Conservation (phyloP, 2,329 filamentous ascomycete species). For the Dactylellina sp. region DNA sequence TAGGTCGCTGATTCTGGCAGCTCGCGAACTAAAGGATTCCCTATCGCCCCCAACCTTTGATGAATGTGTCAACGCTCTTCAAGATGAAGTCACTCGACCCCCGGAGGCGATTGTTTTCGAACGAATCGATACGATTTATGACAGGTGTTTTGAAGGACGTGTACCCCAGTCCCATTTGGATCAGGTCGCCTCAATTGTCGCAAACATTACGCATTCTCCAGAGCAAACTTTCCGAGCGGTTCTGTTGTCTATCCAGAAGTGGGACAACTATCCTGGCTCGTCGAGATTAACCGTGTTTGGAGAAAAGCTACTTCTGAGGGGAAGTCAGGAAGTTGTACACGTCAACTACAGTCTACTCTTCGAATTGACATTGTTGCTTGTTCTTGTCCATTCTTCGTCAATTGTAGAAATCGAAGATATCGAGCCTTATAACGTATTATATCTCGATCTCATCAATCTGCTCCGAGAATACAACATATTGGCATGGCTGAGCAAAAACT, state of each 20-base stretch:
- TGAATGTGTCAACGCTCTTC: conserved; percentile 75
- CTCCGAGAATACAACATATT: conserved; percentile 81
- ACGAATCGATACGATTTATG: conserved; percentile 81
- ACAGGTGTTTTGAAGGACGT: conserved; percentile 80
- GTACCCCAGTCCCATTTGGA: conserved; percentile 81
- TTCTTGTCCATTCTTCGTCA: conserved; percentile 75
- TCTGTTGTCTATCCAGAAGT: conserved; percentile 32
- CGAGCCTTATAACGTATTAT: conserved; percentile 71
- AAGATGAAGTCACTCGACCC: conserved; percentile 79
- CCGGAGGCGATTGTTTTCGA: conserved; percentile 77
- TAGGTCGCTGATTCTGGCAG: conserved; percentile 72
- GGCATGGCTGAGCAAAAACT: conserved; percentile 74
- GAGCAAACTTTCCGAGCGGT: conserved; percentile 41
- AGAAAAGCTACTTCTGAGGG: conserved; percentile 77
- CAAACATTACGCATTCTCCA: conserved; percentile 20
- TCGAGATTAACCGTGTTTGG: conserved; percentile 78
- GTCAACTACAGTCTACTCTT: conserved; percentile 80
- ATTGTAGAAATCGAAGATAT: conserved; percentile 74
- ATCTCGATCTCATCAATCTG: conserved; percentile 75
- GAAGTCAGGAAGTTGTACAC: conserved; percentile 81
- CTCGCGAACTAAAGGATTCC: conserved; percentile 75
- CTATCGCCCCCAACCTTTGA: conserved; percentile 78
- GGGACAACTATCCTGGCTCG: conserved; percentile 62
- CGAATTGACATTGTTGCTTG: conserved; percentile 81
- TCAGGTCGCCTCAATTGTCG: conserved; percentile 52